Evolutionary conservation across 1,284 basidiomycete genomes (phyloP).

Genomic region (Boletus sp.): DNA sequence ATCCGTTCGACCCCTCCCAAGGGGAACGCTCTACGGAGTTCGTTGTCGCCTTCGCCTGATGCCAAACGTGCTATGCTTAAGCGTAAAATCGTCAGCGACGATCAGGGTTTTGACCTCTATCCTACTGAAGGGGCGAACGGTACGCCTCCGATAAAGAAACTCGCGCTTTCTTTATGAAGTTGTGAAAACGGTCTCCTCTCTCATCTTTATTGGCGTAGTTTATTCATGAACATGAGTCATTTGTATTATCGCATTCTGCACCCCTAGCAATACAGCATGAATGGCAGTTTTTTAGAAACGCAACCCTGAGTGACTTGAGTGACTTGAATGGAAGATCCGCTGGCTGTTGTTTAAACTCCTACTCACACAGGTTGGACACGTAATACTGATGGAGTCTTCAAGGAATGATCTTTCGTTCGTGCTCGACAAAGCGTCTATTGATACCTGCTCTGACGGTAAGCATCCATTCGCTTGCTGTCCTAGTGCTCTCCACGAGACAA

Average conservation of each 20-base stretch:
- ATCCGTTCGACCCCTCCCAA: conserved; percentile 52
- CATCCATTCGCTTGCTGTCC: not conserved
- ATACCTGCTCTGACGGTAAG: conserved; percentile 18
- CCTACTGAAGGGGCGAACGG: conserved; percentile 41
- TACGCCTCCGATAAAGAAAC: conserved; percentile 62
- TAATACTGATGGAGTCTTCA: conserved; percentile 8
- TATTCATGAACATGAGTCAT: conserved; percentile 35
- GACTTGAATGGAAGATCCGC: no score
- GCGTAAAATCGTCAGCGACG: conserved; percentile 67
- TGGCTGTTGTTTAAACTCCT: not conserved
- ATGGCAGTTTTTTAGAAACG: conserved; percentile 2
- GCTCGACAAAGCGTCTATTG: not conserved
- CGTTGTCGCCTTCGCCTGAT: conserved; percentile 53
- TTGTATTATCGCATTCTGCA: conserved; percentile 32
- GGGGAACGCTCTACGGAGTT: conserved; percentile 34
- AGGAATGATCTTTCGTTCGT: not conserved
- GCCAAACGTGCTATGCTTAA: conserved; percentile 60
- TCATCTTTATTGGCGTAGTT: conserved; percentile 43
- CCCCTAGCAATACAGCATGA: conserved; percentile 26
- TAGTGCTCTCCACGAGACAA: not conserved
- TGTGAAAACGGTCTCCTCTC: conserved; percentile 11
- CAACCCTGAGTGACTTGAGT: not conserved
- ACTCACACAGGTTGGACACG: not conserved
- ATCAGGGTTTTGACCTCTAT: conserved; percentile 39
- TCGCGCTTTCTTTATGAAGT: conserved; percentile 46